Base-by-base conservation (phyloP, 2,329 filamentous ascomycete species). In the Trichophyton verrucosum region DNA sequence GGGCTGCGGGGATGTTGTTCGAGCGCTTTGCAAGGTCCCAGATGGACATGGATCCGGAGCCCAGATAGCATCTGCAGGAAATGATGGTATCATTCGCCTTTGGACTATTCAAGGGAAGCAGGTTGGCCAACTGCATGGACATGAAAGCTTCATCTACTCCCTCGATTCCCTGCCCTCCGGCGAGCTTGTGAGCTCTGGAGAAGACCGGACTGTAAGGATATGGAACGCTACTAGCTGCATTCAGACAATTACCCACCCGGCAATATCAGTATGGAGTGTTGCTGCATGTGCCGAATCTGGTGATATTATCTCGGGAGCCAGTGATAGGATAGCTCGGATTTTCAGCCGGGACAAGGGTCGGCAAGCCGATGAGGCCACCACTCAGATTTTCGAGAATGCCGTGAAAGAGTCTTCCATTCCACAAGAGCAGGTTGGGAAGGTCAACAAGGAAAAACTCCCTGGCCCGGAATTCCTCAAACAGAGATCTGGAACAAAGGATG, bases 211-310 rank as follows among this genome's bases (percentile, higher is more conserved):
- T 0, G 84, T 95, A 38, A 83, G 90, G 59, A 79, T 99, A 70
- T 99, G 95, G 94, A 86, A 82, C 66, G 88, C 87, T 51, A 82
- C 78, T 13, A 81, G 91, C 61, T 97, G 92, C 71, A 76, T 96
- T 53, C 94, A 99, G 74, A 96, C 92, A 44, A 97, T 99, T 65
- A 96, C 92, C 0, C 91, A 96, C 69, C 94, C 94, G 9, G 94
- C 94, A 8, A 95, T 97, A 60, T 97, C 92, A 0, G 91, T 99
- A 3, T 99, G 94, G 94, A 81, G 84, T 13, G 90, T 99, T 17
- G 88, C 91, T n/a, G 88, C 83, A 9, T 94, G 89, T 69, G 70
- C 80, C 0, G 84, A 89, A 64, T 95, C 83, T 56, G 92, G 94
- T 22, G 95, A 99, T 68, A 92, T 99, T 63, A 89, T 90, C n/a